phyloP scores from a whole-genome alignment of 768 basidiomycete genomes.

The Tricholoma saponaceum region DNA sequence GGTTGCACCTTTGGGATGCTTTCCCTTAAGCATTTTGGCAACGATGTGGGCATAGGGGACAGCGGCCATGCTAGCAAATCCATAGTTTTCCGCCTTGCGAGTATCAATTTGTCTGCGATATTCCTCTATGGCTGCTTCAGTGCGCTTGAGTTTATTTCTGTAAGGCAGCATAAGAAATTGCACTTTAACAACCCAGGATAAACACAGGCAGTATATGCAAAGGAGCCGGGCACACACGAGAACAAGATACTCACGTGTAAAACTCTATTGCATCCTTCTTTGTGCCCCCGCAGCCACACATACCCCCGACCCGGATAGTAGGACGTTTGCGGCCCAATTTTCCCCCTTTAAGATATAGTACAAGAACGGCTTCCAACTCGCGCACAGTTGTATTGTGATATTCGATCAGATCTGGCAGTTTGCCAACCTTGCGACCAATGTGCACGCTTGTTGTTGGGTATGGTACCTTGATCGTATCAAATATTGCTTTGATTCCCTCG shows the following conservation, averaged over 20 bases:
- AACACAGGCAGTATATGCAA: too few relatives aligned
- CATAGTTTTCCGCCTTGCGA: slow-evolving; percentile 83
- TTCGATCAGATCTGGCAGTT: slow-evolving; percentile 86
- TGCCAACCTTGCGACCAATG: slow-evolving; percentile 82
- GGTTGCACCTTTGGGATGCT: slow-evolving; percentile 68
- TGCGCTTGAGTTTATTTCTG: slow-evolving; percentile 54
- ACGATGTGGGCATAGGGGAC: slow-evolving; percentile 87
- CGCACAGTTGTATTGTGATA: slow-evolving; percentile 93
- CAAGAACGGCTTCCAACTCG: slow-evolving; percentile 84
- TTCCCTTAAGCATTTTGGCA: slow-evolving; percentile 62
- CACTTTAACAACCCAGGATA: neutral
- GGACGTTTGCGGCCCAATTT: slow-evolving; percentile 79
- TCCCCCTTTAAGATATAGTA: slow-evolving; percentile 85
- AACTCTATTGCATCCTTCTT: slow-evolving; percentile 92
- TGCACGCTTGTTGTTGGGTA: slow-evolving; percentile 92
- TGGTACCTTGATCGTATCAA: slow-evolving; percentile 71
- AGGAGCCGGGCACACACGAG: too few relatives aligned
- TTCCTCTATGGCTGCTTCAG: slow-evolving; percentile 70
- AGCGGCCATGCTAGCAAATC: slow-evolving; percentile 88
- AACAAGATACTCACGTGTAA: slow-evolving; percentile 63
- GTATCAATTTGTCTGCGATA: slow-evolving; percentile 68
- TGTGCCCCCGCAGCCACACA: slow-evolving; percentile 76
- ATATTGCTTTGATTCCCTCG: slow-evolving; percentile 74
- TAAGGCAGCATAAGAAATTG: slow-evolving; percentile 8
- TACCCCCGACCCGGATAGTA: slow-evolving; percentile 73